A percentile compares a stretch with the other conserved stretches of the same genome.
These are phyloP conservation scores for Neurospora hispaniola DNA, from an alignment of 495 filamentous ascomycete genomes.

Conservation along the genomic window DNA sequence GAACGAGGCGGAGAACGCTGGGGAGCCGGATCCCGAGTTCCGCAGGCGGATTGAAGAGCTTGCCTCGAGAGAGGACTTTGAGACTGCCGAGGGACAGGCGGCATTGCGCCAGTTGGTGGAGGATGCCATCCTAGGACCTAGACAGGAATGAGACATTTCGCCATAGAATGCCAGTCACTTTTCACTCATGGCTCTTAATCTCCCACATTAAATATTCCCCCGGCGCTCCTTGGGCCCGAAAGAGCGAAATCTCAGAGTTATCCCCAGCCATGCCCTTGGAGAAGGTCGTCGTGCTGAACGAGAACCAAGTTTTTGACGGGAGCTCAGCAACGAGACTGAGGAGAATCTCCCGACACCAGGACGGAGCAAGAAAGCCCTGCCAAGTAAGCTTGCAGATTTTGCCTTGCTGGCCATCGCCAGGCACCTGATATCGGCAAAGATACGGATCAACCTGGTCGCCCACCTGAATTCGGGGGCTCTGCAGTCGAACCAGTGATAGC, in stretches of 20 bases:
- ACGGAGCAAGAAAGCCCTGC: slow-evolving; percentile 40
- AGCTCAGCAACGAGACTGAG: slow-evolving; percentile 27
- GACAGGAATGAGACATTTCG: slow-evolving; percentile 36
- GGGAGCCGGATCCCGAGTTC: slow-evolving; percentile 58
- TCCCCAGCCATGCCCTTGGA: slow-evolving; percentile 30
- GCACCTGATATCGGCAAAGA: slow-evolving; percentile 68
- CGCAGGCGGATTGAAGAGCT: slow-evolving; percentile 66
- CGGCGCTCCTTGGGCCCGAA: slow-evolving; percentile 31
- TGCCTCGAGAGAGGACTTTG: slow-evolving; percentile 60
- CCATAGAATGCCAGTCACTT: not conserved
- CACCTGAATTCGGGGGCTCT: slow-evolving; percentile 57
- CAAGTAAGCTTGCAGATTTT: slow-evolving; percentile 41
- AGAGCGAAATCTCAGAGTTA: slow-evolving; percentile 35
- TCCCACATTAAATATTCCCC: slow-evolving; percentile 47
- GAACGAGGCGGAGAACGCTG: slow-evolving; percentile 47
- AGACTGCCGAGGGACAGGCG: slow-evolving; percentile 57
- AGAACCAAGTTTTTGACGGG: slow-evolving; percentile 40
- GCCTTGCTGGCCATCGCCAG: slow-evolving; percentile 28
- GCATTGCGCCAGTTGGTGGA: slow-evolving; percentile 58
- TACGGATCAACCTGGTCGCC: slow-evolving; percentile 70
- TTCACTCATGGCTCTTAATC: slow-evolving; percentile 35
- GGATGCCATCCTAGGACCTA: slow-evolving; percentile 52
- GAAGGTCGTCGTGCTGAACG: slow-evolving; percentile 36
- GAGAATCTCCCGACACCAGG: slow-evolving; percentile 33
- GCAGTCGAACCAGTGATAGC: slow-evolving; percentile 61